Base-by-base conservation (phyloP, 2,329 filamentous ascomycete genomes). In the Penicillium occitanis region DNA sequence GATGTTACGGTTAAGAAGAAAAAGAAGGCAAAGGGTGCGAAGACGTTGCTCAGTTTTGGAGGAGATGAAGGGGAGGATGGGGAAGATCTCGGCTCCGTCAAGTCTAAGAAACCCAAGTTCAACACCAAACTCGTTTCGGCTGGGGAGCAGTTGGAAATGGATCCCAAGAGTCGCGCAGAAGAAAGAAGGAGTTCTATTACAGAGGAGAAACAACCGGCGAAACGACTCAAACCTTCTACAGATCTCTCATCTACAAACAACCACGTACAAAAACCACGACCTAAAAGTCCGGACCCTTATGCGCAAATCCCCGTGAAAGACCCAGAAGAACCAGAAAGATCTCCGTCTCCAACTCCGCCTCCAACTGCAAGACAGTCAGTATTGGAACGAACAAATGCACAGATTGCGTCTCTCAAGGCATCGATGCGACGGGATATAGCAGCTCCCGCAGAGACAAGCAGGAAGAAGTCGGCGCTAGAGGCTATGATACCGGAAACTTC, bases 401-500 rank as follows among this genome's bases (percentile, higher is more conserved):
- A 82, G 67, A 82, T 82, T 51, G 79, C 77, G 3, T 74, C 75
- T 28, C 72, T 83, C 11, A 82, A 81, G 69, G 76, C 79, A 11
- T 83, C 81, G 1, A 83, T 83, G 81, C 79, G 79, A 58, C 80
- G 81, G 22, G 78, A 73, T 58, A 73, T 77, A 30, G 69, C 76
- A 6, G 71, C 73, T 0, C 73, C 70, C 2, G 70, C 70, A 11
- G 75, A 78, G 28, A 73, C 76, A 3, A 72, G 72, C 5, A 75
- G 70, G 64, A 81, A 80, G 70, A 81, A 82, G 66, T 80, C 81
- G 33, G 80, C 81, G 0, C 72, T 83, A 3, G 81, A 83, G 71
- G 73, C 79, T 30, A 78, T 83, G 75, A 83, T 83, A 53, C 81
- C 81, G 0, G 75, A 80, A 48, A 82, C 75, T 11, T 78, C 81